Conservation (phyloP, 768 basidiomycete genomes). For the Candolleomyces efflorescens region DNA sequence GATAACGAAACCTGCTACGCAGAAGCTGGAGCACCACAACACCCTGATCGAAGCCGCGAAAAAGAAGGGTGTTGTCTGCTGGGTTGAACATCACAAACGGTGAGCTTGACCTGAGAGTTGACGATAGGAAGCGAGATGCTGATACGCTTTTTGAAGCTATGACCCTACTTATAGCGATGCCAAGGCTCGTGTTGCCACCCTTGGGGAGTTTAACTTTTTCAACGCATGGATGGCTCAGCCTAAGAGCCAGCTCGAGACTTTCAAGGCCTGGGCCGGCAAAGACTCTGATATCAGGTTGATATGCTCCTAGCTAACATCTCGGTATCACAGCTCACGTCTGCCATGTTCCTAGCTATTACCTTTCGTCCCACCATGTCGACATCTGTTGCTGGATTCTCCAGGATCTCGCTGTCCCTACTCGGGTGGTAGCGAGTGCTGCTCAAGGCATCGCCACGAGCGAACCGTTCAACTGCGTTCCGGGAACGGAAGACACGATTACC, state of each 20-base stretch:
- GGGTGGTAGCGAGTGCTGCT: constrained; percentile 87
- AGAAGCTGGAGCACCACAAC: constrained; percentile 79
- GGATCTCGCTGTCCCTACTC: constrained; percentile 69
- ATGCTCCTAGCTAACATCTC: not conserved
- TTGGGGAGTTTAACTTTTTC: constrained; percentile 96
- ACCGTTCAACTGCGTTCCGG: constrained; percentile 80
- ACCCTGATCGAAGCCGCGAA: constrained; percentile 71
- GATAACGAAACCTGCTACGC: constrained; percentile 90
- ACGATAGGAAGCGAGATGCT: not conserved
- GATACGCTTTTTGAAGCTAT: constrained; percentile 39
- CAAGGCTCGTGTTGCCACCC: constrained; percentile 62
- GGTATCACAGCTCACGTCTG: constrained; percentile 8
- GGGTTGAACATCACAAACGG: constrained; percentile 95
- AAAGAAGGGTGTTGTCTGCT: constrained; percentile 79
- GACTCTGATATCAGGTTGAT: constrained; percentile 84
- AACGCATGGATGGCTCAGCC: constrained; percentile 98
- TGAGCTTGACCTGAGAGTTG: constrained; percentile 16
- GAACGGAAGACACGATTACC: constrained; percentile 94
- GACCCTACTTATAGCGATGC: constrained; percentile 95
- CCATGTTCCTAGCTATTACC: constrained; percentile 63
- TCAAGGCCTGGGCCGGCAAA: constrained; percentile 93
- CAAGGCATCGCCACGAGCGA: constrained; percentile 88
- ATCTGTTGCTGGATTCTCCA: constrained; percentile 85
- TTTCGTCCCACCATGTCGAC: constrained; percentile 93
- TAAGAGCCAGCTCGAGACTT: constrained; percentile 91